phyloP scores from a whole-genome alignment of 805 yeast genomes.

The Candida boidinii region DNA sequence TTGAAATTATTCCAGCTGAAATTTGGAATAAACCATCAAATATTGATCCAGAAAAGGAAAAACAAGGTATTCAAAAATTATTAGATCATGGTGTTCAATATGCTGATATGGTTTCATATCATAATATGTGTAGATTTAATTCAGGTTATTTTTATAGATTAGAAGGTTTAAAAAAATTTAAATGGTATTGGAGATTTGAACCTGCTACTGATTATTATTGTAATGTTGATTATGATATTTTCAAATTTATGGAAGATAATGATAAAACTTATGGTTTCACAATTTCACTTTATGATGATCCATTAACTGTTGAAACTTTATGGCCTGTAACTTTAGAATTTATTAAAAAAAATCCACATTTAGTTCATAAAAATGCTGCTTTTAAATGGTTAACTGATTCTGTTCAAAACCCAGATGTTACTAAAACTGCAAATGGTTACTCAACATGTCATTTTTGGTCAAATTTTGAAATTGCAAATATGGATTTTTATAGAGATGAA shows the following conservation, averaged over 20 bases:
- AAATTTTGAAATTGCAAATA: conserved; percentile 76
- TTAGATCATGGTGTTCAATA: conserved; percentile 42
- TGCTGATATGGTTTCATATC: conserved; percentile 56
- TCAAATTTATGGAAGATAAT: conserved; percentile 63
- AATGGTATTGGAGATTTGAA: conserved; percentile 77
- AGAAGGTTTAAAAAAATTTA: conserved; percentile 50
- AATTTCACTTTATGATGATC: conserved; percentile 62
- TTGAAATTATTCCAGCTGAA: conserved; percentile 43
- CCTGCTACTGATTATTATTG: conserved; percentile 66
- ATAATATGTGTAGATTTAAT: conserved; percentile 80
- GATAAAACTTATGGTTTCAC: conserved; percentile 71
- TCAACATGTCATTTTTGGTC: conserved; percentile 82
- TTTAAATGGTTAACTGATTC: conserved; percentile 47
- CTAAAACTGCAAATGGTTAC: conserved; percentile 32
- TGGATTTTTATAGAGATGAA: conserved; percentile 71
- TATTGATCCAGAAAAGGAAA: conserved; percentile 32
- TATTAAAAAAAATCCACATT: conserved; percentile 50
- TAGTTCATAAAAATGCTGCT: conserved; percentile 48
- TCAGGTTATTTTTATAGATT: conserved; percentile 58
- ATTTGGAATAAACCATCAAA: conserved; percentile 41
- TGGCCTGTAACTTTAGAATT: conserved; percentile 68
- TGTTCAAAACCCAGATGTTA: conserved; percentile 40
- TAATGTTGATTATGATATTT: conserved; percentile 66
- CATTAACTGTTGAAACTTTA: conserved; percentile 52
- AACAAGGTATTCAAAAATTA: conserved; percentile 29